phyloP scores from a whole-genome alignment of 768 basidiomycete species.

The Trametes cubensis region DNA sequence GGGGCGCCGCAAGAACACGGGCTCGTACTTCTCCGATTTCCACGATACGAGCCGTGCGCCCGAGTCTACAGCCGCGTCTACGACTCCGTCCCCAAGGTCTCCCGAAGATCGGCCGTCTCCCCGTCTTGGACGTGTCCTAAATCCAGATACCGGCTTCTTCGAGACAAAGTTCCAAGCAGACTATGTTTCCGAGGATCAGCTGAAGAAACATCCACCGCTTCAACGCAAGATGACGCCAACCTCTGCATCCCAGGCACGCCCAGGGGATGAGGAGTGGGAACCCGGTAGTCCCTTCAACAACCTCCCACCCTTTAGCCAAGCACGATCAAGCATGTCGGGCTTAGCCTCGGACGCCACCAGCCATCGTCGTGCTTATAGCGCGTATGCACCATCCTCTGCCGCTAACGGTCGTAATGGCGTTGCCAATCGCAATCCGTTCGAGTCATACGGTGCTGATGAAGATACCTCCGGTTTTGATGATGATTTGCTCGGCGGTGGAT shows the following conservation, averaged over 20 bases:
- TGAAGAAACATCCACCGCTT: slow-evolving; percentile 26
- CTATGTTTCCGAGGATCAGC: slow-evolving; percentile 38
- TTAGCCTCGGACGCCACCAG: slow-evolving; percentile 35
- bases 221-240: slow-evolving; percentile 11
- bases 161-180: slow-evolving; percentile 51
- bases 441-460: slow-evolving; percentile 12
- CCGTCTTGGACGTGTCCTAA: slow-evolving; percentile 24
- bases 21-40: slow-evolving; percentile 55
- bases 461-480: slow-evolving; percentile 18
- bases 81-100: slow-evolving; percentile 4
- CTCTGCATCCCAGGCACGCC: background rate
- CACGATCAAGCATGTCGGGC: slow-evolving; percentile 32
- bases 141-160: slow-evolving; percentile 37
- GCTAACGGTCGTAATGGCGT: background rate
- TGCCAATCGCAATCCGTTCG: slow-evolving; percentile 24
- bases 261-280: slow-evolving; percentile 34
- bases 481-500: slow-evolving; percentile 19
- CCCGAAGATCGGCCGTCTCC: slow-evolving; percentile 27
- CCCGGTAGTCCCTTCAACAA: slow-evolving; percentile 41
- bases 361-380: slow-evolving; percentile 41
- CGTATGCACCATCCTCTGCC: slow-evolving; percentile 29
- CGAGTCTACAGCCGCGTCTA: slow-evolving; percentile 11
- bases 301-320: slow-evolving; percentile 37
- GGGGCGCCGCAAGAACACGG: slow-evolving; percentile 51
- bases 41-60: slow-evolving; percentile 26